phyloP scores from a whole-genome alignment of 129 eudicot species.

The Tanacetum coccineum region DNA sequence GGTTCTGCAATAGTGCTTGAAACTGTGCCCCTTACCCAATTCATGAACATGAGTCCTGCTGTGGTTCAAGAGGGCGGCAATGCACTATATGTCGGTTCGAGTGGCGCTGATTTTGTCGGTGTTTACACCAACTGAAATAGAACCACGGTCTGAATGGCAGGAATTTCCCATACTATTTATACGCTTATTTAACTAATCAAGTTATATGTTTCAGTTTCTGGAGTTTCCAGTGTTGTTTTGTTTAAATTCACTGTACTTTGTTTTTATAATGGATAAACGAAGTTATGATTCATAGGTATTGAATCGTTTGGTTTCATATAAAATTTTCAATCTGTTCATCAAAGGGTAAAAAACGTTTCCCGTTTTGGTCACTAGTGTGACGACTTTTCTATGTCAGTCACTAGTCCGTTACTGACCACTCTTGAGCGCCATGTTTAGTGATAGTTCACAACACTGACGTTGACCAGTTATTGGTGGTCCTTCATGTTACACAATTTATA shows the following conservation, averaged over 20 bases:
- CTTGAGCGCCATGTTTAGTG: too few relatives aligned
- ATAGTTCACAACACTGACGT: too few relatives aligned
- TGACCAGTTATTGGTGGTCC: neutral
- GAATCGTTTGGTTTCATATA: neutral
- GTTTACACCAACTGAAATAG: conserved; percentile 1
- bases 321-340: neutral
- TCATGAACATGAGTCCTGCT: neutral
- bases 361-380: conserved; percentile 28
- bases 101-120: conserved; percentile 6
- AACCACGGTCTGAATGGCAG: neutral
- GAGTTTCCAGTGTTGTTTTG: neutral
- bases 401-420: too few relatives aligned
- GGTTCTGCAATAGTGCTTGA: conserved; percentile 27
- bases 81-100: conserved; percentile 22
- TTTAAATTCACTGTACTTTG: too few relatives aligned
- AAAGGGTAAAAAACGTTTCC: conserved; percentile 30
- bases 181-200: neutral
- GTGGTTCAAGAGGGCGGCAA: conserved; percentile 29
- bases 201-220: neutral
- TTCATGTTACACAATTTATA: too few relatives aligned
- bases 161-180: neutral
- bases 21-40: conserved; percentile 16
- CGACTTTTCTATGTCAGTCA: neutral
- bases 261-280: neutral
- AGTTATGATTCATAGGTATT: neutral